phyloP scores from a whole-genome alignment of 2,329 filamentous ascomycete genomes.

The Delphinella strobiligena region DNA sequence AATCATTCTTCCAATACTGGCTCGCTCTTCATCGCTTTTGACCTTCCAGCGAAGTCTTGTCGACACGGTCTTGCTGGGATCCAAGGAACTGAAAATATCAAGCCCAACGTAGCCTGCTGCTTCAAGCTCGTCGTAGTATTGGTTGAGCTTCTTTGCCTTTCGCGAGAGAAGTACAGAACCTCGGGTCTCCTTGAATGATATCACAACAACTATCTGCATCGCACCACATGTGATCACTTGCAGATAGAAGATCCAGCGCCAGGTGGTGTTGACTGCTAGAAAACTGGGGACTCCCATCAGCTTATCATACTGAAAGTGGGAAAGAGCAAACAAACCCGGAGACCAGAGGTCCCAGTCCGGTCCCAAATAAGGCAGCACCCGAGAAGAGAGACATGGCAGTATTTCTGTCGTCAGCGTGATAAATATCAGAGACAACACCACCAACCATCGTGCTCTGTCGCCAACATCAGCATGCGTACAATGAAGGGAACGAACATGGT shows the following conservation, averaged over 20 bases:
- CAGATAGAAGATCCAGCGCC: slow-evolving; percentile 83
- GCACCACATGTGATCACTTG: slow-evolving; percentile 60
- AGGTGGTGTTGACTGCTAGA: slow-evolving; percentile 43
- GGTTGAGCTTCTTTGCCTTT: slow-evolving; percentile 62
- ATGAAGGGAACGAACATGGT: no score
- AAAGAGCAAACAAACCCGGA: slow-evolving; percentile 61
- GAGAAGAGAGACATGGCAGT: slow-evolving; percentile 84
- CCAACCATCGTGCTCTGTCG: slow-evolving; percentile 92
- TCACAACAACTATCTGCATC: slow-evolving; percentile 50
- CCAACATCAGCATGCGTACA: no score
- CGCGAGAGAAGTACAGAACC: slow-evolving; percentile 67
- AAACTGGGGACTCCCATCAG: no score
- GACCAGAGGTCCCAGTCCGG: slow-evolving; percentile 64
- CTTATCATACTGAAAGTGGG: no score
- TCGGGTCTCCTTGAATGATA: slow-evolving; percentile 71
- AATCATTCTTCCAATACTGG: slow-evolving; percentile 57
- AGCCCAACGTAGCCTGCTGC: slow-evolving; percentile 47
- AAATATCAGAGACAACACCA: slow-evolving; percentile 82
- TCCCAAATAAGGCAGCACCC: slow-evolving; percentile 66
- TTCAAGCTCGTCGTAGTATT: slow-evolving; percentile 68
- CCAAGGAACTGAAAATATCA: slow-evolving; percentile 27
- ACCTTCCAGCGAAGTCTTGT: slow-evolving; percentile 68
- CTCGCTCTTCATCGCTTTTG: slow-evolving; percentile 63
- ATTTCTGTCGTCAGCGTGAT: slow-evolving; percentile 65
- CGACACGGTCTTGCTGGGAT: slow-evolving; percentile 16